Evolutionary conservation across 1,139 yeast genomes (phyloP), one percentile per base, ranked within the genome.

Genomic region (Martiniozyma asiatica): DNA sequence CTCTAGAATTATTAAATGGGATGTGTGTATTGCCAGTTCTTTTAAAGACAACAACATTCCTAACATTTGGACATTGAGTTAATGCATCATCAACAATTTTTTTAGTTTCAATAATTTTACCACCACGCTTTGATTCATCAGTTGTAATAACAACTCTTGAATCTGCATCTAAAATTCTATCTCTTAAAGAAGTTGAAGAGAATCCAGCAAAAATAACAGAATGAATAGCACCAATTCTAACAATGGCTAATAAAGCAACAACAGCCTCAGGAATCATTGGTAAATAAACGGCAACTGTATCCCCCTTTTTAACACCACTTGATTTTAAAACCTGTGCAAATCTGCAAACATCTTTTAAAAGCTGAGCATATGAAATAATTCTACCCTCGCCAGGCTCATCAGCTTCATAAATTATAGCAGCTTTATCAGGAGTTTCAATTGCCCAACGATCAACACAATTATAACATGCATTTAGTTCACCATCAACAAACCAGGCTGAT

Each of bases 251-350:
- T 40, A 80, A 57, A 2, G 92, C 68, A 25, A 77, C 65, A 38
- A 80, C 47, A 2, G 89, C 87, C 56, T 79, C 85, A 18, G 92
- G 89, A 40, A 78, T 75, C 93, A 80, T 80, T 42, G 92, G 93
- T 53, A 80, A 63, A 53, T 80, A 80, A 29, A 80, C 87, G 3
- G 92, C 92, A 26, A 80, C 89, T 6, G 87, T 73, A 49, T 80
- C 92, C 40, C 89, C 89, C 56, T 79, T 79, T 47, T 66, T 65
- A 38, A 79, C 87, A 36, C 87, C 87, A 48, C 73, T 56, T 42
- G 61, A 62, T 40, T 62, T 64, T 56, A 74, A 66, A 36, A 77
- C 73, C 45, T 75, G 84, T 7, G 85, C 80, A 47, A 78, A 67
- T 48, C 71, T 71, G 33, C 72, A 71, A 32, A 79, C 84, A 32